Evolutionary conservation across 192 early-diverging fungal species (phyloP).

Genomic region (Coemansia sp.): DNA sequence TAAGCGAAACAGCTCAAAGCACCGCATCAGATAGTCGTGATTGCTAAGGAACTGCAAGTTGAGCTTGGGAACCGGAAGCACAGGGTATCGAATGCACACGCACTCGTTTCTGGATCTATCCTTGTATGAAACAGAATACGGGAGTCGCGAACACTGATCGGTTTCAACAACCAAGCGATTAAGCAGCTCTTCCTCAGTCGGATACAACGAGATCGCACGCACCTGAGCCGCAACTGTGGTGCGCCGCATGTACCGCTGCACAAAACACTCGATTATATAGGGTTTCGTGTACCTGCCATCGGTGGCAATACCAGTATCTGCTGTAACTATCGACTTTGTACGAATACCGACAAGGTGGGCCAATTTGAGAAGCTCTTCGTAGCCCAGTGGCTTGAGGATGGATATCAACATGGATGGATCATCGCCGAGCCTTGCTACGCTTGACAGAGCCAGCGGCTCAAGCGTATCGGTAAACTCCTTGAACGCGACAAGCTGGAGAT

Average conservation of each 20-base stretch:
- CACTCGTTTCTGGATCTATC: neutral
- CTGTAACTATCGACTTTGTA: slow-evolving; percentile 34
- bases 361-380: slow-evolving; percentile 56
- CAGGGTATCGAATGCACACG: slow-evolving; percentile 9
- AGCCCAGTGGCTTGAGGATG: slow-evolving; percentile 58
- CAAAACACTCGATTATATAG: slow-evolving; percentile 58
- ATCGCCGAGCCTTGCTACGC: slow-evolving; percentile 65
- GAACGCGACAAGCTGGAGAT: slow-evolving; percentile 78
- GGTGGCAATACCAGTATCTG: neutral
- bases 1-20: slow-evolving; percentile 77
- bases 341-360: slow-evolving; percentile 67
- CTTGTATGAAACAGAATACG: slow-evolving; percentile 25
- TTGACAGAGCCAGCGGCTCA: slow-evolving; percentile 72
- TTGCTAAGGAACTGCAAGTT: slow-evolving; percentile 91
- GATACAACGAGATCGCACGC: slow-evolving; percentile 23
- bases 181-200: slow-evolving; percentile 63
- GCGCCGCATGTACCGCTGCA: slow-evolving; percentile 18
- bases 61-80: slow-evolving; percentile 74
- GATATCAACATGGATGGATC: slow-evolving; percentile 41
- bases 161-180: slow-evolving; percentile 67
- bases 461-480: slow-evolving; percentile 64
- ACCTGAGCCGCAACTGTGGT: slow-evolving; percentile 13
- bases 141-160: slow-evolving; percentile 58
- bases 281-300: slow-evolving; percentile 26
- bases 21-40: slow-evolving; percentile 87